Evolutionary conservation across 176 grass and related monocot genomes (phyloP).

Genomic region (Poa pratensis): DNA sequence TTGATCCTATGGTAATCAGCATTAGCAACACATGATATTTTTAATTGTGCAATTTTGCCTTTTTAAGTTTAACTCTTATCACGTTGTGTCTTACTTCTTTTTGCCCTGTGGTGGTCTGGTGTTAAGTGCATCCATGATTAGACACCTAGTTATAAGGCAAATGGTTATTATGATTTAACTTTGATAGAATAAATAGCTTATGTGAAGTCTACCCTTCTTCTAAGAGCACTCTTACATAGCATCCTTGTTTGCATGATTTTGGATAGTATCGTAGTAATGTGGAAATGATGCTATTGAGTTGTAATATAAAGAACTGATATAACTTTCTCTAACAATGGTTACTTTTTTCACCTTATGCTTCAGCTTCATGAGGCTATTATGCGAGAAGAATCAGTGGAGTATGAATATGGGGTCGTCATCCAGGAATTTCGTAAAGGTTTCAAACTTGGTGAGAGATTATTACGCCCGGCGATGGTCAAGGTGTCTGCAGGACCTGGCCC

Average conservation of each 20-base stretch:
- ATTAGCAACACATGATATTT: constrained; percentile 23
- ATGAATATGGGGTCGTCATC: constrained; percentile 78
- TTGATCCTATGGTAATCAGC: constrained; percentile 91
- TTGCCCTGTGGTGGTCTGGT: background rate
- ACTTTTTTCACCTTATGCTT: constrained; percentile 20
- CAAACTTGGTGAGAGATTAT: constrained; percentile 81
- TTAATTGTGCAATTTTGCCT: background rate
- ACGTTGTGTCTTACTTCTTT: constrained; percentile 19
- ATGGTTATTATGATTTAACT: background rate
- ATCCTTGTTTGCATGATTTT: background rate
- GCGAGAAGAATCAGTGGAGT: constrained; percentile 82
- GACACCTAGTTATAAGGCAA: background rate
- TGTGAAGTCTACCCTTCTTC: background rate
- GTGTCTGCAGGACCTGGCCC: constrained; percentile 89
- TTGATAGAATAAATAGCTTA: background rate
- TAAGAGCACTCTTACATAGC: background rate
- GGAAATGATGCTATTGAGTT: background rate
- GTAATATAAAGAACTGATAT: background rate
- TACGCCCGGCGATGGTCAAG: constrained; percentile 91
- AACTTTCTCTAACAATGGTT: background rate
- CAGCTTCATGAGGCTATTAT: constrained; percentile 99
- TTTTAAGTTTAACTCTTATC: constrained; percentile 2
- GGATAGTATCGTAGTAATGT: background rate
- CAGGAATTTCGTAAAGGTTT: constrained; percentile 98
- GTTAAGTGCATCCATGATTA: constrained; percentile 17